Conservation (phyloP, 1,139 yeast genomes). For the Debaryomyces sp. region DNA sequence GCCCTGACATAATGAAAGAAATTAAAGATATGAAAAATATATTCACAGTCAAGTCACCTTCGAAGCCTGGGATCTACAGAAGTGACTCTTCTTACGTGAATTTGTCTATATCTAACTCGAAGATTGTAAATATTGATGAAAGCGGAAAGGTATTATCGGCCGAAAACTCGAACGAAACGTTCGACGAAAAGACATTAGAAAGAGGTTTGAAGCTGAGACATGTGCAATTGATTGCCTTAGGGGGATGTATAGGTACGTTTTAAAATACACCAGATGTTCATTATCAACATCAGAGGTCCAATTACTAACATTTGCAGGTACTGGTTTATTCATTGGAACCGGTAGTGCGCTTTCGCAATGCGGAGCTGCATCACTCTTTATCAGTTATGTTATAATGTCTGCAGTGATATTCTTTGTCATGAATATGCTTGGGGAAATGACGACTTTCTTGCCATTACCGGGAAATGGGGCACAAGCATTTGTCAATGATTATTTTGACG, state of each 20-base stretch:
- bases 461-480: slow-evolving; percentile 48
- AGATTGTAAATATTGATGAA: slow-evolving; percentile 33
- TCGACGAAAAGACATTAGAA: slow-evolving; percentile 24
- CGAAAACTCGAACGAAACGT: slow-evolving; percentile 23
- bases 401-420: slow-evolving; percentile 56
- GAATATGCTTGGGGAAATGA: slow-evolving; percentile 66
- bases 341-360: slow-evolving; percentile 47
- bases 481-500: slow-evolving; percentile 37
- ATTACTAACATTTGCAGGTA: slow-evolving; percentile 18
- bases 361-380: slow-evolving; percentile 56
- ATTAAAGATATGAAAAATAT: slow-evolving; percentile 10
- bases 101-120: slow-evolving; percentile 36
- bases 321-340: slow-evolving; percentile 50
- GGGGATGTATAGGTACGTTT: slow-evolving; percentile 35
- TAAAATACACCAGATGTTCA: background rate
- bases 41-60: slow-evolving; percentile 16
- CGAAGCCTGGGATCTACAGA: slow-evolving; percentile 21
- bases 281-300: too few species aligned
- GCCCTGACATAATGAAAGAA: background rate
- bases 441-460: slow-evolving; percentile 55
- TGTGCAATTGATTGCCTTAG: slow-evolving; percentile 40
- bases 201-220: slow-evolving; percentile 44
- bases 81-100: slow-evolving; percentile 28
- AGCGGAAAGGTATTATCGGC: slow-evolving; percentile 30
- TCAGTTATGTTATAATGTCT: slow-evolving; percentile 53